Base-by-base conservation (phyloP, 345 rosid species). In the Eucalyptus polybractea region DNA sequence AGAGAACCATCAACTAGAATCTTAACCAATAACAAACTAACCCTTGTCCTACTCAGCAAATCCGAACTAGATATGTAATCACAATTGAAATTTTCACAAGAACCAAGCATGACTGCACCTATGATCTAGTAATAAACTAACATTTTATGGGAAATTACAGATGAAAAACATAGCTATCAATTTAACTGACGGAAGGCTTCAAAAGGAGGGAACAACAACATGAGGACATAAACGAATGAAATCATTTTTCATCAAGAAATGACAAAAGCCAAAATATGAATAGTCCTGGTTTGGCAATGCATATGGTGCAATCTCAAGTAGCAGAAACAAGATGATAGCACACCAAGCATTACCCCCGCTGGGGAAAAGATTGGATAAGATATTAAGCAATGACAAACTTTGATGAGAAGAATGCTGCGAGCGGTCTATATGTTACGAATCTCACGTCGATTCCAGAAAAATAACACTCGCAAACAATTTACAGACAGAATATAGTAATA, bases 371-470 rank as follows among this genome's bases (percentile, higher is more conserved):
- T 37, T n/a, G 45, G 42, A 47, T 56, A 6, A 22, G 56, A 47
- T 33, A 69, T 69, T 33, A 33, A 33, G 80, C 4, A 53, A 60
- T 31, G 10, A 93, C 96, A 89, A 27, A 97, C 99, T 98, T 91
- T 96, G 99, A 90, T 98, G 99, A 83, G 99, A 96, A 90, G 97
- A 98, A 85, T 97, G 97, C 5, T 97, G 98, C 62, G 99, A 98
- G 40, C 98, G 97, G 90, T 97, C 99, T 16, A n/a, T n/a, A n/a
- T n/a, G n/a, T n/a, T n/a, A n/a, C n/a, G n/a, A n/a, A n/a, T n/a
- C n/a, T n/a, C n/a, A n/a, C n/a, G n/a, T n/a, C n/a, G n/a, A n/a
- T n/a, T n/a, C n/a, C n/a, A n/a, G n/a, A n/a, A n/a, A n/a, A n/a
- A n/a, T n/a, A n/a, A n/a, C n/a, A n/a, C n/a, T n/a, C n/a, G n/a